Conservation (phyloP, 208 protist genomes). For the Leishmania gerbilli region DNA sequence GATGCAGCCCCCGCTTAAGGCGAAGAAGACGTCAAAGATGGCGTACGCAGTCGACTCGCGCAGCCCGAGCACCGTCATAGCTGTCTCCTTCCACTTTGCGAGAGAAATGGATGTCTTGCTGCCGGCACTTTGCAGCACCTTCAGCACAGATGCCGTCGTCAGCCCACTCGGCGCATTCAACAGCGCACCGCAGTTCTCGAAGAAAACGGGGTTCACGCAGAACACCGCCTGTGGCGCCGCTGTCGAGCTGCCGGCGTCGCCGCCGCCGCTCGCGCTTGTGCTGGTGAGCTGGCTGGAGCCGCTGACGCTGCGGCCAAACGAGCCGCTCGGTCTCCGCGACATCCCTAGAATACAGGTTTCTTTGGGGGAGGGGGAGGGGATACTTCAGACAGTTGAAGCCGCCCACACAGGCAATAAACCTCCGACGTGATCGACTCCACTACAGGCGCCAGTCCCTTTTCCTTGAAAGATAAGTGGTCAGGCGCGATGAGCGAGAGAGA, state of each 20-base stretch:
- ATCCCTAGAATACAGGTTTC: conserved; percentile 1
- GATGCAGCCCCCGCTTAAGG: conserved; percentile 78
- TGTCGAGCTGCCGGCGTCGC: conserved; percentile 20
- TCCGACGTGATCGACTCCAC: background rate
- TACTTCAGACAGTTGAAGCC: background rate
- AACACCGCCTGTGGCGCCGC: conserved; percentile 60
- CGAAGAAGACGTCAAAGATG: conserved; percentile 90
- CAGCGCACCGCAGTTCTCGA: conserved; percentile 80
- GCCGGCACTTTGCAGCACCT: conserved; percentile 61
- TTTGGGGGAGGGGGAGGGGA: background rate
- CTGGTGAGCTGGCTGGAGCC: conserved; percentile 20
- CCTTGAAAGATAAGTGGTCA: background rate
- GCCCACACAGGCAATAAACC: background rate
- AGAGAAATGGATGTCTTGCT: conserved; percentile 81
- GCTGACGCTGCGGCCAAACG: conserved; percentile 31
- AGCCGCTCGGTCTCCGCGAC: conserved; percentile 29
- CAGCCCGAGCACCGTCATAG: conserved; percentile 65
- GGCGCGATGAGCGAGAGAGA: background rate
- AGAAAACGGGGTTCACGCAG: conserved; percentile 84
- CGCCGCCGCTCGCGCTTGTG: background rate
- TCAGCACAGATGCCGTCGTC: conserved; percentile 76
- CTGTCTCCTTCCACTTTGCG: conserved; percentile 77
- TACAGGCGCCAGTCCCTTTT: background rate
- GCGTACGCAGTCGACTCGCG: conserved; percentile 65
- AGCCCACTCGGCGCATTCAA: conserved; percentile 70